Evolutionary conservation across 164 flowering plant genomes (phyloP).

Genomic region (Litsea cubeba): DNA sequence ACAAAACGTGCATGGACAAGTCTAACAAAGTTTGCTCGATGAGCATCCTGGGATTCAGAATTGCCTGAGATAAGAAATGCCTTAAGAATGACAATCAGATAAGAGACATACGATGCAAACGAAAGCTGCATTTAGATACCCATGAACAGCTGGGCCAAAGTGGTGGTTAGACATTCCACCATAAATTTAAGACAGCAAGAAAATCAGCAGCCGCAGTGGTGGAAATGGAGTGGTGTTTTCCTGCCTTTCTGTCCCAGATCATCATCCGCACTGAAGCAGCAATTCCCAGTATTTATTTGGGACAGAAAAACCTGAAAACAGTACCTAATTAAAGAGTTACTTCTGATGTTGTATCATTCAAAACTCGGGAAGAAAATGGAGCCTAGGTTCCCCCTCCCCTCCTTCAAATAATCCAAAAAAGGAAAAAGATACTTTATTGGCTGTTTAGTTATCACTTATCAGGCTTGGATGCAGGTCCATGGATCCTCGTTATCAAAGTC

Average conservation of each 20-base stretch:
- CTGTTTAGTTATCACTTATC: too few relatives aligned
- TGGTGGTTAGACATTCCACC: background rate
- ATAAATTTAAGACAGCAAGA: background rate
- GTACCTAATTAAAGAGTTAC: background rate
- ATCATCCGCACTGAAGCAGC: background rate
- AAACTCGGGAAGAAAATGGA: too few relatives aligned
- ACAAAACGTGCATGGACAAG: conserved; percentile 67
- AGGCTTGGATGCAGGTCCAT: too few relatives aligned
- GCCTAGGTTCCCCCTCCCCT: too few relatives aligned
- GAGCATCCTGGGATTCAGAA: conserved; percentile 34
- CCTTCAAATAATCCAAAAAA: too few relatives aligned
- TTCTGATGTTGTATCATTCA: too few relatives aligned
- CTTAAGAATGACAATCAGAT: background rate
- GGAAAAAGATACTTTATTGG: too few relatives aligned
- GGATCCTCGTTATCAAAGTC: too few relatives aligned
- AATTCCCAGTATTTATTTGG: background rate
- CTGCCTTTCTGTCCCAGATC: background rate
- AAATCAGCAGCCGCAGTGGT: background rate
- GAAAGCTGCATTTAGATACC: background rate
- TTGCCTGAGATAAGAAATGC: conserved; percentile 23
- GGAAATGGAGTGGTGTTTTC: background rate
- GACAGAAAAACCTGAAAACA: background rate
- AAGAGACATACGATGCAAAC: background rate
- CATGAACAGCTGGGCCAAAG: background rate
- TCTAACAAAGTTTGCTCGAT: conserved; percentile 41